Conservation (phyloP, 148 eudicot genomes). For the Heliosperma pusillum region DNA sequence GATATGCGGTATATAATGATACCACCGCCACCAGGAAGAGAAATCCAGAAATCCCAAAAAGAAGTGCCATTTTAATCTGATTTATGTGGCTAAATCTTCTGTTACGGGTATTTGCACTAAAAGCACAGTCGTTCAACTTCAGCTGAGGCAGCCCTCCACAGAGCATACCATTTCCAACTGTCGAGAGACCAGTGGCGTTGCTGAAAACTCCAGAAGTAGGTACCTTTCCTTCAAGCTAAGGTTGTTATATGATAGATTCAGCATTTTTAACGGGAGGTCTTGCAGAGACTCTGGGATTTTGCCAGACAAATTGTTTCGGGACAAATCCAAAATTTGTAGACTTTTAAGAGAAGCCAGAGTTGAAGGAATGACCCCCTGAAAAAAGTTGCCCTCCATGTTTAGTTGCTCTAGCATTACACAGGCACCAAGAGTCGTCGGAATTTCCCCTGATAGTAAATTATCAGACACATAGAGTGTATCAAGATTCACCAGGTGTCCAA, state of each 20-base stretch:
- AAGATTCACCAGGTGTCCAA: constrained; percentile 30
- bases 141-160: constrained; percentile 39
- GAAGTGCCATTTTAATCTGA: constrained; percentile 1
- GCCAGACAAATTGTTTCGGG: constrained; percentile 38
- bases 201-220: constrained; percentile 32
- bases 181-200: constrained; percentile 27
- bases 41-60: constrained; percentile 15
- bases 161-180: constrained; percentile 34
- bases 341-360: constrained; percentile 11
- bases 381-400: constrained; percentile 27
- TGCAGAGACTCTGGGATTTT: constrained; percentile 29
- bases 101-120: not conserved
- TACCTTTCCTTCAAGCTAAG: constrained; percentile 42
- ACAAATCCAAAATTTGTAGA: constrained; percentile 31
- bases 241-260: constrained; percentile 32
- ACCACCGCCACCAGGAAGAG: constrained; percentile 8
- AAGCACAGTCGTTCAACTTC: constrained; percentile 23
- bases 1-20: not conserved
- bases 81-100: not conserved
- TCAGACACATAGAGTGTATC: constrained; percentile 9
- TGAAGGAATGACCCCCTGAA: constrained; percentile 27
- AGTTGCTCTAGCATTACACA: constrained; percentile 23
- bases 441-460: constrained; percentile 34
- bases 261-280: not conserved
- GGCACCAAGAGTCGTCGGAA: constrained; percentile 30